Conservation (phyloP, 257 asterid species). For the Scutellaria minor region DNA sequence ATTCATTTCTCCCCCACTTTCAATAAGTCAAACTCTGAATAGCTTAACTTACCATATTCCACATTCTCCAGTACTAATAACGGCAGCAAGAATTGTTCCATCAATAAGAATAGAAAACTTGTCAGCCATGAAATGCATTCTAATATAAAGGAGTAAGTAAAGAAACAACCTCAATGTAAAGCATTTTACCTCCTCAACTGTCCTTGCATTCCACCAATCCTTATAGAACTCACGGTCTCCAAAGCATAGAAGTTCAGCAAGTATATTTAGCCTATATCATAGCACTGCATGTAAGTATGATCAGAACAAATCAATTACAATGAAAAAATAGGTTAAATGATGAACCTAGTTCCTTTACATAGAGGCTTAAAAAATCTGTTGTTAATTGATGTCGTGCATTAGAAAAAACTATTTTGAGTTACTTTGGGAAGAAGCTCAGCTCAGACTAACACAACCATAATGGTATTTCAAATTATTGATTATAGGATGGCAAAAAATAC, state of each 20-base stretch:
- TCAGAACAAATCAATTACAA: slow-evolving; percentile 38
- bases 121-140: slow-evolving; percentile 28
- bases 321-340: slow-evolving; percentile 16
- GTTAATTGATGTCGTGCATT: background rate
- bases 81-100: slow-evolving; percentile 43
- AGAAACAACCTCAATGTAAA: background rate
- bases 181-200: slow-evolving; percentile 84
- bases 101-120: slow-evolving; percentile 37
- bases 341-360: slow-evolving; percentile 29
- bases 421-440: slow-evolving; percentile 5
- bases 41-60: slow-evolving; percentile 87
- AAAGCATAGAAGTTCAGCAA: slow-evolving; percentile 88
- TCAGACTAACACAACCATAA: slow-evolving; percentile 8
- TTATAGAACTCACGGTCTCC: slow-evolving; percentile 99
- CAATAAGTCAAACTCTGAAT: slow-evolving; percentile 21
- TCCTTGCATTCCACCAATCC: slow-evolving; percentile 99
- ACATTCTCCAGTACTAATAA: slow-evolving; percentile 97
- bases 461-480: background rate
- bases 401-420: background rate
- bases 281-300: slow-evolving; percentile 47
- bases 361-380: background rate
- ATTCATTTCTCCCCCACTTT: slow-evolving; percentile 13
- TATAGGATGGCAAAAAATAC: too few relatives aligned
- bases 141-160: background rate
- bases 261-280: slow-evolving; percentile 90